phyloP scores from a whole-genome alignment of 179 eudicot genomes.

The Spergularia azorica region DNA sequence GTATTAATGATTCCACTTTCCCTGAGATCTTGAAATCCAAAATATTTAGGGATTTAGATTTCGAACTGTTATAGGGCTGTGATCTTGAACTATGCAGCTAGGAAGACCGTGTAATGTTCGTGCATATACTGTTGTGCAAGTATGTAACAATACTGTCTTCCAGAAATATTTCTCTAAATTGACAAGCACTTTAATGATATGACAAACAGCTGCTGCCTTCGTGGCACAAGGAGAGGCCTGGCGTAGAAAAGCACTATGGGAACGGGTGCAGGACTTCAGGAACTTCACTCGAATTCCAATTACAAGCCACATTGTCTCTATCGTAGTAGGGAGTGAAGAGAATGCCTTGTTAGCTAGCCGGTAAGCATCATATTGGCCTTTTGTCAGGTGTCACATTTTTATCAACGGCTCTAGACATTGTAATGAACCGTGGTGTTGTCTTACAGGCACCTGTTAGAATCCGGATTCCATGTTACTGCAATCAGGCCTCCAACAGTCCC shows the following conservation, averaged over 20 bases:
- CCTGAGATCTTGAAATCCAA: neutral
- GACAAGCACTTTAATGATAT: conserved; percentile 20
- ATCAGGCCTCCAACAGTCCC: conserved; percentile 97
- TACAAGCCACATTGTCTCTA: conserved; percentile 86
- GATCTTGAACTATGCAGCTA: neutral
- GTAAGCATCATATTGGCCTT: conserved; percentile 35
- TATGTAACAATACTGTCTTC: conserved; percentile 1
- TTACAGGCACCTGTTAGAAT: conserved; percentile 68
- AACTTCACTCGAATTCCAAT: conserved; percentile 73
- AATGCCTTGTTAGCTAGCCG: conserved; percentile 86
- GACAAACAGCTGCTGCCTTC: conserved; percentile 72
- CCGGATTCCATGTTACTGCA: conserved; percentile 93
- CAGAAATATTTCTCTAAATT: conserved; percentile 4
- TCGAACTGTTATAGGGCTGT: neutral
- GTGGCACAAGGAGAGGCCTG: conserved; percentile 85
- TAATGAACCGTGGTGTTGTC: conserved; percentile 9
- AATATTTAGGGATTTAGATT: neutral
- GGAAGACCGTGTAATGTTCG: too few species aligned
- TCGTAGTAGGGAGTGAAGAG: conserved; percentile 86
- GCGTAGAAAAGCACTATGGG: conserved; percentile 84
- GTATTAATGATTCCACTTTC: neutral
- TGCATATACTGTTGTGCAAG: neutral
- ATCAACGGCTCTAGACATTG: conserved; percentile 18
- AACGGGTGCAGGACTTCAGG: conserved; percentile 76
- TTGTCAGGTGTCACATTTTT: neutral